Evolutionary conservation across 306 rosid genomes (phyloP).

Genomic region (Carpinus fangiana): DNA sequence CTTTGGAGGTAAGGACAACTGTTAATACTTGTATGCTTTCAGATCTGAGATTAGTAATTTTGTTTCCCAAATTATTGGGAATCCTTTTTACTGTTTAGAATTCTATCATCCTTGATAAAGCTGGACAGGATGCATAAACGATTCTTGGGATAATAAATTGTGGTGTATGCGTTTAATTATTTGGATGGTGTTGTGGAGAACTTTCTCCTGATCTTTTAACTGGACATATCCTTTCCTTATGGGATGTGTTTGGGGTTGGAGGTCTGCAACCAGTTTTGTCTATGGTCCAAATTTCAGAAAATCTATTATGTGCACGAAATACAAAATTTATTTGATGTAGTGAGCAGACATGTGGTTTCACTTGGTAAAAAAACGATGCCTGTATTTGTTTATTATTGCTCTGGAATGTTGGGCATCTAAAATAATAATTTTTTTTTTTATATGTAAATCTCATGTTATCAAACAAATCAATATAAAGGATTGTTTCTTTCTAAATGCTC

Average conservation of each 20-base stretch:
- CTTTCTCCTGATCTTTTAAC: background rate
- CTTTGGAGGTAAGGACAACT: conserved; percentile 71
- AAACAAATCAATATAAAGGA: no score
- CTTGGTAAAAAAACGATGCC: background rate
- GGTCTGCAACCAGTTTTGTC: no score
- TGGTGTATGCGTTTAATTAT: background rate
- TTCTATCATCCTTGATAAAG: conserved; percentile 1
- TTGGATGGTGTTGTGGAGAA: background rate
- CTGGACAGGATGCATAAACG: background rate
- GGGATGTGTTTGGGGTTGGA: background rate
- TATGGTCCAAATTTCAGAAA: no score
- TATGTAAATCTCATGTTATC: no score
- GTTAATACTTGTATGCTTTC: background rate
- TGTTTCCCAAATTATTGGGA: background rate
- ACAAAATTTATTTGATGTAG: no score
- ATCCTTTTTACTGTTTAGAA: background rate
- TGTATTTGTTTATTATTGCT: background rate
- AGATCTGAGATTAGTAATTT: background rate
- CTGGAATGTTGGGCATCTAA: background rate
- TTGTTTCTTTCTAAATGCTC: background rate
- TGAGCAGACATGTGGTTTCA: background rate
- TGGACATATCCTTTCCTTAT: background rate
- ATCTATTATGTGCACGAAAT: no score
- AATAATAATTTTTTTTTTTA: no score
- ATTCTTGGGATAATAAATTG: background rate